Evolutionary conservation across 2,329 filamentous ascomycete genomes (phyloP).

Genomic region (Metarhizium album): DNA sequence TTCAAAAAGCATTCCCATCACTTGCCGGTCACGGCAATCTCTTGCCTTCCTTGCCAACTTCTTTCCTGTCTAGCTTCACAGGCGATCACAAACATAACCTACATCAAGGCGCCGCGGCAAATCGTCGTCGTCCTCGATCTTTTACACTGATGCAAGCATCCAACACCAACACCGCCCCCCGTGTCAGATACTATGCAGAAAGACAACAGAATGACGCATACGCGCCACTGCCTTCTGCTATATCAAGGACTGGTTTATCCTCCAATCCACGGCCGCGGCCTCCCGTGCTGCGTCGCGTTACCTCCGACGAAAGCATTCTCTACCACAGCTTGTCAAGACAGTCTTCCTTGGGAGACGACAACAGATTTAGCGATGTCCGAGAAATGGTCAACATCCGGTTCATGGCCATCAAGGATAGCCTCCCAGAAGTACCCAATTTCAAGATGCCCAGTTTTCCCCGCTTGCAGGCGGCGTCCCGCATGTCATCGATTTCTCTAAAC

Average conservation of each 20-base stretch:
- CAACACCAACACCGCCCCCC: not conserved
- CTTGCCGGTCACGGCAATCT: constrained; percentile 25
- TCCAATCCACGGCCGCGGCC: constrained; percentile 11
- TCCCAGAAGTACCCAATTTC: constrained; percentile 69
- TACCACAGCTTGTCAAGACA: constrained; percentile 65
- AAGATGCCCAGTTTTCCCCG: constrained; percentile 55
- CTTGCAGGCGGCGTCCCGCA: constrained; percentile 26
- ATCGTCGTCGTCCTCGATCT: constrained; percentile 1
- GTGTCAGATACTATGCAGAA: not conserved
- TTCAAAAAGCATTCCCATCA: constrained; percentile 47
- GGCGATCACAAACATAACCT: constrained; percentile 13
- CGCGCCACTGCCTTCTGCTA: not conserved
- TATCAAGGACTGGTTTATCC: not conserved
- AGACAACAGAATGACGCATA: not conserved
- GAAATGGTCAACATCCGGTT: constrained; percentile 81
- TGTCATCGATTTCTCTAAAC: constrained; percentile 23
- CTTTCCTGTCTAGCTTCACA: constrained; percentile 26
- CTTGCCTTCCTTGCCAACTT: constrained; percentile 32
- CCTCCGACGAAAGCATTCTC: constrained; percentile 62
- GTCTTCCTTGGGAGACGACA: constrained; percentile 77
- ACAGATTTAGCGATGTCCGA: constrained; percentile 66
- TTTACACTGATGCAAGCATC: not conserved
- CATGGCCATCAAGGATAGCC: constrained; percentile 83
- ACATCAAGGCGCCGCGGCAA: not conserved
- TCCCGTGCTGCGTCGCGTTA: constrained; percentile 21